A percentile compares a stretch with the other conserved stretches of the same genome.
Evolutionary conservation across 345 rosid genomes (phyloP).

Genomic region (Microthlaspi erraticum): DNA sequence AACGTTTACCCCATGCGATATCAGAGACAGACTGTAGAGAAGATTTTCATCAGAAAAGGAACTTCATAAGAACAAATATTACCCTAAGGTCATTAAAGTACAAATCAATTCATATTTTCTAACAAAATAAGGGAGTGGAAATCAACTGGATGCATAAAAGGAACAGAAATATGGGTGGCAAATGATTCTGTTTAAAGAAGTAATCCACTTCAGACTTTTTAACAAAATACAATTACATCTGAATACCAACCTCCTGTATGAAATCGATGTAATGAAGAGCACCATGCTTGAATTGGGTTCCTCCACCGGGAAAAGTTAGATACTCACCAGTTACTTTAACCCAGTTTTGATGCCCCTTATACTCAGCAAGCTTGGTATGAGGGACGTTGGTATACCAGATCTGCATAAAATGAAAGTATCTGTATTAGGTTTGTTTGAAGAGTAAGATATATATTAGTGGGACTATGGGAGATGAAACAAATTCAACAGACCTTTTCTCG

Average conservation of each 20-base stretch:
- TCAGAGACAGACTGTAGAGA: conserved; percentile 75
- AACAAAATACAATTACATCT: conserved; percentile 14
- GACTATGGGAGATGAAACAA: background rate
- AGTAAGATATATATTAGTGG: background rate
- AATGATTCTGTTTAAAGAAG: background rate
- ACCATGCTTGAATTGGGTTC: conserved; percentile 95
- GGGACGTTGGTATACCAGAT: conserved; percentile 96
- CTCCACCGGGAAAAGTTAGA: conserved; percentile 97
- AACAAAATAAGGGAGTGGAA: conserved; percentile 16
- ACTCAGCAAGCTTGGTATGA: conserved; percentile 84
- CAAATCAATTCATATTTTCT: conserved; percentile 1
- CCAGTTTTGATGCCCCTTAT: conserved; percentile 99
- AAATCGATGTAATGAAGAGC: conserved; percentile 95
- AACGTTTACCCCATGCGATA: conserved; percentile 80
- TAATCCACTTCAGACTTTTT: conserved; percentile 1
- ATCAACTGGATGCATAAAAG: conserved; percentile 3
- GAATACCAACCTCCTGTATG: conserved; percentile 74
- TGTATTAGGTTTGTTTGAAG: conserved; percentile 6
- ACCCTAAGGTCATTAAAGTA: background rate
- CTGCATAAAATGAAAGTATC: conserved; percentile 49
- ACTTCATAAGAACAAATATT: conserved; percentile 21
- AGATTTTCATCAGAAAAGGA: conserved; percentile 27
- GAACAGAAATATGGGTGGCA: conserved; percentile 12
- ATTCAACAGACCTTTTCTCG: conserved; percentile 75
- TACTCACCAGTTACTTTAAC: conserved; percentile 91